Base-by-base conservation (phyloP, 805 yeast species). In the Candida pseudofarinosa region DNA sequence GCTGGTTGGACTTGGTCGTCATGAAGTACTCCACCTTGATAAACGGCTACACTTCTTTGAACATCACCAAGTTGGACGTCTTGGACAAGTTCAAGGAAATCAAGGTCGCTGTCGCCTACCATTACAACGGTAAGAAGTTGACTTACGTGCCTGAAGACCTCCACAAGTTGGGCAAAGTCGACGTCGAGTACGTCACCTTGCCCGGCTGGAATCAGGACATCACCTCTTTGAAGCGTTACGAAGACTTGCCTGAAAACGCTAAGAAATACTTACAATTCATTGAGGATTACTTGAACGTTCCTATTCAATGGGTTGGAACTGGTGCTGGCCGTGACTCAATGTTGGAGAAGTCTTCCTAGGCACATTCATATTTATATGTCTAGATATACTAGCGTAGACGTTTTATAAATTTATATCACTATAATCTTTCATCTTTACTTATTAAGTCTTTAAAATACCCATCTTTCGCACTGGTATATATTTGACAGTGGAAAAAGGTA, bases 1-100 rank as follows among this genome's bases (percentile, higher is more conserved):
- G 99, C 44, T 93, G 99, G 99, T 81, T 93, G 61, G 99, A 93
- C 69, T 74, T 93, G 56, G 98, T 93, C 18, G 97, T 93, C 19
- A 73, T 93, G 66, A 87, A 85, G 65, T 91, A 93, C 71, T 88
- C 97, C 32, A 81, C 89, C 44, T 67, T 83, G 62, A 88, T 93
- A 65, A 93, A 93, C 62, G 99, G 99, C 43, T 93, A 91, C 79
- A 93, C 99, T 37, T 77, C 85, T 40, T 74, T 93, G 62, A 93
- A 93, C 76, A 84, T 93, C 63, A 93, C 99, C 55, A 93, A 93
- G 68, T 79, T 93, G 60, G 99, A 93, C 60, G 97, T 93, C 35
- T 78, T 93, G 56, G 99, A 93, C 67, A 73, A 88, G 37, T 86
- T 93, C 66, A 80, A 84, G 59, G 93, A 88, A 58, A 86, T 93